Evolutionary conservation across 140 eudicot genomes (phyloP).

Genomic region (Cichorium intybus): DNA sequence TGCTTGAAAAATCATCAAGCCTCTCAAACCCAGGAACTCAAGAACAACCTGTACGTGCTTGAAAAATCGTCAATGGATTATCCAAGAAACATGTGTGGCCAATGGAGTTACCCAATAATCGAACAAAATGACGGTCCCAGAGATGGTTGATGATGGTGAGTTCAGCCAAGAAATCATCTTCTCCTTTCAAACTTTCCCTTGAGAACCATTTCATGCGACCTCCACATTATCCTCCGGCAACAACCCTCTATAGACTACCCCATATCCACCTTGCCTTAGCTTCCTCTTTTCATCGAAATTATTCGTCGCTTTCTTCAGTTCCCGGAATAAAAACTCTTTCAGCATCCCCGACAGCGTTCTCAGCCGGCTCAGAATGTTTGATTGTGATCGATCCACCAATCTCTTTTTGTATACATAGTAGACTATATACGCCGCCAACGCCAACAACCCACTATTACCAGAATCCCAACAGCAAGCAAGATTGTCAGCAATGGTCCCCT

Average conservation of each 20-base stretch:
- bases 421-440: constrained; percentile 25
- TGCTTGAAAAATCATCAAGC: too few relatives aligned
- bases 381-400: too few relatives aligned
- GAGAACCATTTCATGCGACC: constrained; percentile 82
- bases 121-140: constrained; percentile 76
- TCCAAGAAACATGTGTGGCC: too few relatives aligned
- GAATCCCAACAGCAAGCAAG: constrained; percentile 44
- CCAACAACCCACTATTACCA: constrained; percentile 28
- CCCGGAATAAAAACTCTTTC: too few relatives aligned
- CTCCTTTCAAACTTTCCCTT: too few relatives aligned
- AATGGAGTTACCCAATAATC: constrained; percentile 66
- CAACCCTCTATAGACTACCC: constrained; percentile 63
- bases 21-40: too few relatives aligned
- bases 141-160: constrained; percentile 81
- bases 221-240: constrained; percentile 52
- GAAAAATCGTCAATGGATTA: too few relatives aligned
- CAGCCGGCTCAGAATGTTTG: too few relatives aligned
- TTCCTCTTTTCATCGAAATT: constrained; percentile 64
- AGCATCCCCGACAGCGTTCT: too few relatives aligned
- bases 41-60: too few relatives aligned
- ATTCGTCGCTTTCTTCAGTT: too few relatives aligned
- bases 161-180: constrained; percentile 89
- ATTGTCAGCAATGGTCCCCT: constrained; percentile 20
- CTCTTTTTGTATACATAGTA: constrained; percentile 20
- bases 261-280: constrained; percentile 85